Percentiles rank a stretch among this genome's conserved stretches.
phyloP scores from a whole-genome alignment of 352 stramenopile genomes.

The Globisporangium yorkense region DNA sequence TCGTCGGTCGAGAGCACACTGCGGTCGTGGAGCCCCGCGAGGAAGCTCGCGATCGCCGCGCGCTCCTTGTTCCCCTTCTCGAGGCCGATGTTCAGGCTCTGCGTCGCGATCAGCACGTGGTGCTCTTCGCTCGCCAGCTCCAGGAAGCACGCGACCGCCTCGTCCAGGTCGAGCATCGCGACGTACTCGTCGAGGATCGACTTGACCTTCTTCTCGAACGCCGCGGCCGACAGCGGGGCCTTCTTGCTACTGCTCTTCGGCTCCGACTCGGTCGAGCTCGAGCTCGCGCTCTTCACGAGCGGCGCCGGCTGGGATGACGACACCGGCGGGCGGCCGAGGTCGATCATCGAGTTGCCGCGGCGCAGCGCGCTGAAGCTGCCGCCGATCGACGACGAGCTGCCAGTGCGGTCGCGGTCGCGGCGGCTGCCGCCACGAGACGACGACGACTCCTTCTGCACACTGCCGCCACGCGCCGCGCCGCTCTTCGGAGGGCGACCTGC shows the following conservation, averaged over 20 bases:
- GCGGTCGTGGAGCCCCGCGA: slow-evolving; percentile 44
- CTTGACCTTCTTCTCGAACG: slow-evolving; percentile 83
- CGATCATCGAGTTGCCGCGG: slow-evolving; percentile 14
- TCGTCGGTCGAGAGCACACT: slow-evolving; percentile 38
- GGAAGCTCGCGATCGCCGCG: slow-evolving; percentile 38
- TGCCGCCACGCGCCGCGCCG: slow-evolving; percentile 13
- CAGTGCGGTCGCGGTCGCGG: slow-evolving; percentile 50
- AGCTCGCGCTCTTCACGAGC: slow-evolving; percentile 8
- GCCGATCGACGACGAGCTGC: slow-evolving; percentile 34
- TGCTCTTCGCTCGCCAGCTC: slow-evolving; percentile 50
- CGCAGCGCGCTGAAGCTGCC: slow-evolving; percentile 9
- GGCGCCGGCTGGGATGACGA: slow-evolving; percentile 16
- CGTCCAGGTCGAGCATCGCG: slow-evolving; percentile 79
- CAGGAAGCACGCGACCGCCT: slow-evolving; percentile 43
- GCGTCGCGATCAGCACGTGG: slow-evolving; percentile 40
- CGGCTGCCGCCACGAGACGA: slow-evolving; percentile 12
- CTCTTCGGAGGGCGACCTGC: slow-evolving; percentile 25
- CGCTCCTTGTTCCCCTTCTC: slow-evolving; percentile 70
- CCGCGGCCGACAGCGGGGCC: slow-evolving; percentile 32
- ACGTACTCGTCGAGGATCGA: slow-evolving; percentile 85
- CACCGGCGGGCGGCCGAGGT: slow-evolving; percentile 30
- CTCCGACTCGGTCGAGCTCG: slow-evolving; percentile 7
- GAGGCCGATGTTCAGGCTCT: slow-evolving; percentile 59
- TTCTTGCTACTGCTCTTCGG: slow-evolving; percentile 2
- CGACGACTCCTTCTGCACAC: slow-evolving; percentile 19